These are phyloP conservation scores for Epichloe elymi DNA, from an alignment of 2,329 filamentous ascomycete species.

Conservation along the genomic window DNA sequence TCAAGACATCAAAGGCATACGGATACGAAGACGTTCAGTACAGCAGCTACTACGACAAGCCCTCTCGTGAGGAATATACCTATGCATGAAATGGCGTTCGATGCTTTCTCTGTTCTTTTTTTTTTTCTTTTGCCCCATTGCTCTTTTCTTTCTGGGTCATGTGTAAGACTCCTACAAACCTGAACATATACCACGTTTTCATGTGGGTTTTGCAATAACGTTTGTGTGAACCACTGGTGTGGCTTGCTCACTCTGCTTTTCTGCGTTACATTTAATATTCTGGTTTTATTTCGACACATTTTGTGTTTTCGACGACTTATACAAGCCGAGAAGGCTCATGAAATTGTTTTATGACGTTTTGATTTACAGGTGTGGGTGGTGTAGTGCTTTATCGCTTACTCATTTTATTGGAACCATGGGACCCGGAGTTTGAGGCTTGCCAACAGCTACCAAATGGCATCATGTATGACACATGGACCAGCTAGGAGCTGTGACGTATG, in stretches of 20 bases:
- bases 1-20: constrained; percentile 22
- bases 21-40: constrained; percentile 19
- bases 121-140: not conserved
- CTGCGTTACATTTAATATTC: not conserved
- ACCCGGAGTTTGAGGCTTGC: constrained; percentile 1
- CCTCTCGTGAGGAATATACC: constrained; percentile 14
- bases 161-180: not conserved
- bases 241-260: not conserved
- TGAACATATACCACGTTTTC: not conserved
- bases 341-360: not conserved
- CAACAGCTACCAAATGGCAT: not conserved
- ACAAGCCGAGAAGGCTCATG: not conserved
- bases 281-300: not conserved
- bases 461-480: not conserved
- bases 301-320: constrained; percentile 3
- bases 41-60: constrained; percentile 15
- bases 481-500: not conserved
- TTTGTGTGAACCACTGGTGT: not conserved
- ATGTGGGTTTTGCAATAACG: not conserved
- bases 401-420: constrained; percentile 1
- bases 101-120: not conserved
- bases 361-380: not conserved
- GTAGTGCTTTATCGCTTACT: not conserved
- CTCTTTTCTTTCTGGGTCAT: not conserved
- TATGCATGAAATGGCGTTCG: constrained; percentile 12